Percentiles rank a stretch among this genome's conserved stretches.
Conservation (phyloP, 441 rosid genomes). For the Gossypium trilobum region DNA sequence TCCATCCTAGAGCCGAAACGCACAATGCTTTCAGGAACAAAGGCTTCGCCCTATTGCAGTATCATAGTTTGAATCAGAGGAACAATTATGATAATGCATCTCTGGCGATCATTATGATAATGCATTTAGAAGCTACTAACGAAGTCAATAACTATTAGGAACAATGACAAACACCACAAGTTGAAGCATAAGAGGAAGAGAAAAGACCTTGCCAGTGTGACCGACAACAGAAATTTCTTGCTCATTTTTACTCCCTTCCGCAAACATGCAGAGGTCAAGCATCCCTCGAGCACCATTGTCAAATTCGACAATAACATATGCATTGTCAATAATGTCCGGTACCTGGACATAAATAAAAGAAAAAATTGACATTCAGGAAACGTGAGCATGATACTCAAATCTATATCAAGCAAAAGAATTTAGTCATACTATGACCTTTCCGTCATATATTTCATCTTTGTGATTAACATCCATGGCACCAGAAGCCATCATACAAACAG, state of each 20-base stretch:
- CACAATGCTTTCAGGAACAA: slow-evolving; percentile 75
- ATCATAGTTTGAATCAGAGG: background rate
- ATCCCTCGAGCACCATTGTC: slow-evolving; percentile 84
- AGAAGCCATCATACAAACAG: slow-evolving; percentile 88
- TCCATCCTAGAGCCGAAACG: slow-evolving; percentile 47
- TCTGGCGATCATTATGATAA: background rate
- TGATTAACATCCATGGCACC: slow-evolving; percentile 86
- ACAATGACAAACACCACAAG: background rate
- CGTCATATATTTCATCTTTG: slow-evolving; percentile 78
- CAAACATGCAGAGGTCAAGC: slow-evolving; percentile 96
- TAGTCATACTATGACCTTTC: slow-evolving; percentile 39
- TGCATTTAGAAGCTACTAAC: background rate
- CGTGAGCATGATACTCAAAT: background rate
- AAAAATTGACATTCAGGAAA: background rate
- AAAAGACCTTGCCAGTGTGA: slow-evolving; percentile 60
- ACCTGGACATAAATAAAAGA: slow-evolving; percentile 38
- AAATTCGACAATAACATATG: slow-evolving; percentile 76
- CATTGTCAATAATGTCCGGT: slow-evolving; percentile 84
- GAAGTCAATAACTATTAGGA: background rate
- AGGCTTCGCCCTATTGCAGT: slow-evolving; percentile 69
- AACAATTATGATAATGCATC: background rate
- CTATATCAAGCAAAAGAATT: background rate
- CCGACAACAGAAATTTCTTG: slow-evolving; percentile 85
- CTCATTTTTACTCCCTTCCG: slow-evolving; percentile 92
- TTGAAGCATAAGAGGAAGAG: background rate